Evolutionary conservation across 169 alveolate species (phyloP).

Genomic region (Cardiosporidium cionae): DNA sequence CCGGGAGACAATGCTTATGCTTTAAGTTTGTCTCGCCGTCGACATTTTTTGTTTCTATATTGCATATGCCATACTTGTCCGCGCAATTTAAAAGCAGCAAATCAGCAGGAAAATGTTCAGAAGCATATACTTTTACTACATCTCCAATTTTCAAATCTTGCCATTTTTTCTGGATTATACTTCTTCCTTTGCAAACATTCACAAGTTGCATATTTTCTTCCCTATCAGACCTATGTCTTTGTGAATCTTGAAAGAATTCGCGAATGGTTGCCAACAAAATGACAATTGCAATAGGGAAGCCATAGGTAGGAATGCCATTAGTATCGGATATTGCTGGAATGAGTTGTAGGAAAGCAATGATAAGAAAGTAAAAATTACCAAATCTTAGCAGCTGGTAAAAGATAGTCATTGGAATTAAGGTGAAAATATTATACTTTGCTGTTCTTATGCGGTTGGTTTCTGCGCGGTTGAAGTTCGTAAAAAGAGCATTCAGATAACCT

Average conservation of each 20-base stretch:
- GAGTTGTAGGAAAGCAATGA: conserved; percentile 13
- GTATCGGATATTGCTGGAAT: conserved; percentile 46
- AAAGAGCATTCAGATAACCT: too few relatives aligned
- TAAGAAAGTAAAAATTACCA: conserved; percentile 18
- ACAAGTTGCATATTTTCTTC: conserved; percentile 67
- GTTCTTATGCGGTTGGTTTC: too few relatives aligned
- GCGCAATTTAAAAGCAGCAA: conserved; percentile 73
- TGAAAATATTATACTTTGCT: too few relatives aligned
- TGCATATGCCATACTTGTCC: conserved; percentile 70
- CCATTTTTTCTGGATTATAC: conserved; percentile 48
- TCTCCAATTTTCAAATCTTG: conserved; percentile 82
- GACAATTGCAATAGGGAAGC: conserved; percentile 77
- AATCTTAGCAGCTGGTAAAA: neutral
- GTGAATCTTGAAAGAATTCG: conserved; percentile 81
- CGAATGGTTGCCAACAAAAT: conserved; percentile 74
- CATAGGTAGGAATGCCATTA: conserved; percentile 72
- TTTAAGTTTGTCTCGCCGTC: conserved; percentile 90
- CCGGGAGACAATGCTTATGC: conserved; percentile 57
- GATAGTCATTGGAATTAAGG: too few relatives aligned
- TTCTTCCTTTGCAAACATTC: conserved; percentile 13
- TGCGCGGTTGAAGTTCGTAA: too few relatives aligned
- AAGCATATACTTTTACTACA: conserved; percentile 63
- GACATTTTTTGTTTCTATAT: conserved; percentile 63
- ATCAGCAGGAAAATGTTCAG: conserved; percentile 87
- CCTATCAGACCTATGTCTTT: conserved; percentile 73